Base-by-base conservation (phyloP, 495 filamentous ascomycete species). In the Coniosporium apollinis region DNA sequence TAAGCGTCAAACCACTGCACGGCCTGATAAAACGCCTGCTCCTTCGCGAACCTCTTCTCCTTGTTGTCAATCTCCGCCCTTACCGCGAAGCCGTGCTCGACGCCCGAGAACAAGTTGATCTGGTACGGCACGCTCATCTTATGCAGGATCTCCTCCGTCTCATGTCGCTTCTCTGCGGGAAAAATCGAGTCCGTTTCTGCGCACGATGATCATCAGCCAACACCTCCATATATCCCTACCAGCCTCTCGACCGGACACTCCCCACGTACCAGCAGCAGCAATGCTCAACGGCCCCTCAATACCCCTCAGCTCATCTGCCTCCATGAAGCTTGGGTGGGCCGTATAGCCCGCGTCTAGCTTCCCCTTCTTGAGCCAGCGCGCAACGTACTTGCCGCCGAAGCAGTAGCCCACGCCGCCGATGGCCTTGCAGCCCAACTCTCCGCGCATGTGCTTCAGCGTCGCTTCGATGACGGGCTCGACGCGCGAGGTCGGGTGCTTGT, bases 11-110 rank as follows among this genome's bases (percentile, higher is more conserved):
- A 89, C 83, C 84, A 93, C 30, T 54, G 49, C 30, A 85, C 63
- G 35, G 82, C 82, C 62, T 91, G 82, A 36, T 65, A 49, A 50
- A 89, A 89, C 18, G 83, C 83, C 60, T 78, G 71, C 62, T 94
- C 81, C 67, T 85, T 86, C 32, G 81, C 77, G 42, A 65, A 89
- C 63, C 74, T 82, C 54, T 69, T 54, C 28, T 57, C 35, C 50
- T 67, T 70, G 36, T 75, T 64, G 43, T 42, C 67, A 26, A 69
- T 42, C 46, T 89, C 80, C 24, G 64, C 59, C 20, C 81, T 66
- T 17, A 87, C 74, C n/a, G 76, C 61, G 45, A 91, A 94, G 5
- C 85, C 85, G 52, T 92, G 85, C 16, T 47, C 46, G 30, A 89
- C 79, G 32, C 73, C 74, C 15, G 74, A 70, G 66, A 68, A 89